Base-by-base conservation (phyloP, 176 grass and related monocot species). In the Bromus sterilis region DNA sequence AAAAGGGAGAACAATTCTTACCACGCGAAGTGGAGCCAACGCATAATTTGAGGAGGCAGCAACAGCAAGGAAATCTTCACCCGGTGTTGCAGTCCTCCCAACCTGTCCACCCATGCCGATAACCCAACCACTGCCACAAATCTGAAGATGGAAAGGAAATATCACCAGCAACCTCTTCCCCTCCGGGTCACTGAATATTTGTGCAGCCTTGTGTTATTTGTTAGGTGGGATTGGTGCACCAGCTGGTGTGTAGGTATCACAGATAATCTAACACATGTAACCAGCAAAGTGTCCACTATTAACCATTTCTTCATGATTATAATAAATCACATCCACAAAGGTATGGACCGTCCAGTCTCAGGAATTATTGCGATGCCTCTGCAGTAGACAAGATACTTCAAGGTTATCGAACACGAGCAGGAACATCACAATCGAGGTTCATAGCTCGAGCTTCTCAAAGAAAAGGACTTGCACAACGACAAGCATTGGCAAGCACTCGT, bases 361-460 rank as follows among this genome's bases (percentile, higher is more conserved):
- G 87, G 82, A 1, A 87, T 90, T 2, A 60, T 78, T 0, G 77
- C 49, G 21, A 93, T 71, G 13, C 91, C 91, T 7, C 83, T 87
- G 43, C 58, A 90, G 76, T 21, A 87, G 91, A 26, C 66, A 64
- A 24, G 87, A 89, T 26, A 84, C 77, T 14, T 93, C 91, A 4
- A 93, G 78, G 75, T 90, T 93, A 11, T 93, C 91, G 0, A 87
- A 93, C 66, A 93, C 84, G 10, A 90, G 84, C 41, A 93, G 80
- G 74, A 87, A 93, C 11, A 87, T 87, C 0, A 87, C 91, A 8
- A 93, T 90, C 4, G 91, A 93, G 55, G 91, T 93, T 29, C 91
- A 31, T 9, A 93, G 78, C 67, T 93, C 87, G 24, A 93, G 88
- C 66, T 93, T 87, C 88, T 93, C 91, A n/a, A 93, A 93, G 81